These are phyloP conservation scores for Oryza brachyantha DNA, from an alignment of 176 grass and related monocot genomes.

Conservation along the genomic window DNA sequence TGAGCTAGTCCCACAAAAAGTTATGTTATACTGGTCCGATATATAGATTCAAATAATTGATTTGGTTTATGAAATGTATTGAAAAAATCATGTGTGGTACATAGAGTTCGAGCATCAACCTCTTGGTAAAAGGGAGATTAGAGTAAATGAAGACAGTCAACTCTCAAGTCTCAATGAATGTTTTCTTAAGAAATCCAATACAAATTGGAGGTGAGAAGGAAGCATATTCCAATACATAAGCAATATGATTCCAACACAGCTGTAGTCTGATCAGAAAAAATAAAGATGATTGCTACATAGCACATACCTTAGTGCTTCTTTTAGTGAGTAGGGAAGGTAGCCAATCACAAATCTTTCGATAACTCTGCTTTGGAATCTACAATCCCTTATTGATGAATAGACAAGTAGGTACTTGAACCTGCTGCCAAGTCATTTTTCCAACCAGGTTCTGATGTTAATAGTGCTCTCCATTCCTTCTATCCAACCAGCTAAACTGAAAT, in stretches of 20 bases:
- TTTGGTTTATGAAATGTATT: constrained; percentile 11
- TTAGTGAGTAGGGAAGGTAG: constrained; percentile 3
- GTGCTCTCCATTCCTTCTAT: not conserved
- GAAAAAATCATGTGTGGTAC: not conserved
- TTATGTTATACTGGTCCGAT: not conserved
- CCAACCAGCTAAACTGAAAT: not conserved
- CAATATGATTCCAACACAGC: not conserved
- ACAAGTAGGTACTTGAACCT: not conserved
- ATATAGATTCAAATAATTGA: constrained; percentile 24
- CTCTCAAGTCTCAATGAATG: not conserved
- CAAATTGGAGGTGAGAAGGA: not conserved
- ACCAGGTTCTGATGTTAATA: not conserved
- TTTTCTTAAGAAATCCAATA: not conserved
- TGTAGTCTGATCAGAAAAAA: constrained; percentile 6
- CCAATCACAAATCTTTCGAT: not conserved
- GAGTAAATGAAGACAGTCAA: not conserved
- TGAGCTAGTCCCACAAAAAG: constrained; percentile 29
- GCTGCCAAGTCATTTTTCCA: not conserved
- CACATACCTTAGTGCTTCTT: not conserved
- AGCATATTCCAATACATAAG: not conserved
- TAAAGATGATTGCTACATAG: not conserved
- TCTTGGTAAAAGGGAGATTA: not conserved
- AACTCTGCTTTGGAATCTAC: not conserved
- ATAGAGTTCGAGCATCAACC: constrained; percentile 18
- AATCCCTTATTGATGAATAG: not conserved